phyloP scores from a whole-genome alignment of 495 filamentous ascomycete species.

The Letharia columbiana region DNA sequence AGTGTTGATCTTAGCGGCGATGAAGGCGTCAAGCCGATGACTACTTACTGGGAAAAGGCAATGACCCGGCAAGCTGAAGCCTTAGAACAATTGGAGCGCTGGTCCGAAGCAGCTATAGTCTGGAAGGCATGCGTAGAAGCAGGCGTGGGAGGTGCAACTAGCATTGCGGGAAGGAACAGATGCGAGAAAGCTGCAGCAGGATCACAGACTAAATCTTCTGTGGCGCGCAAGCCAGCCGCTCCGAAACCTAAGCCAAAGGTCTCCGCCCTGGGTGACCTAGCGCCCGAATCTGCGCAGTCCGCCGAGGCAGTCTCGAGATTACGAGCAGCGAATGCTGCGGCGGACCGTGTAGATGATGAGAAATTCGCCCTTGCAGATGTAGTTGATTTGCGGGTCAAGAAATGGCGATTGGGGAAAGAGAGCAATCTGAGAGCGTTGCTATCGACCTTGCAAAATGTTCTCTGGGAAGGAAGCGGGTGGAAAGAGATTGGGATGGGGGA shows the following conservation, averaged over 20 bases:
- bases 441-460: slow-evolving; percentile 76
- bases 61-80: slow-evolving; percentile 91
- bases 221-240: slow-evolving; percentile 33
- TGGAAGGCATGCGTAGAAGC: slow-evolving; percentile 80
- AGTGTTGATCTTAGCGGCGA: slow-evolving; percentile 57
- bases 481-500: slow-evolving; percentile 94
- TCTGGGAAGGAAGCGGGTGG: slow-evolving; percentile 91
- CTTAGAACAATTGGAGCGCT: slow-evolving; percentile 90
- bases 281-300: slow-evolving; percentile 18
- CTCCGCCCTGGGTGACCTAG: slow-evolving; percentile 44
- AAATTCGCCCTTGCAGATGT: slow-evolving; percentile 79
- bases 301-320: slow-evolving; percentile 65
- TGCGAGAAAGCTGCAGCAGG: slow-evolving; percentile 69
- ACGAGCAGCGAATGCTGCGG: slow-evolving; percentile 71
- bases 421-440: slow-evolving; percentile 86
- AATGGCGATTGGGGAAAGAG: slow-evolving; percentile 81
- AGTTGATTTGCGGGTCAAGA: slow-evolving; percentile 65
- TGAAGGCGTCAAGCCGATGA: slow-evolving; percentile 75
- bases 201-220: slow-evolving; percentile 26
- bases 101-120: slow-evolving; percentile 67
- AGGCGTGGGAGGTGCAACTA: slow-evolving; percentile 71
- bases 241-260: slow-evolving; percentile 33
- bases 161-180: slow-evolving; percentile 76
- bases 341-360: slow-evolving; percentile 80
- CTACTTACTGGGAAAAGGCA: slow-evolving; percentile 84